Percentiles rank a stretch among this genome's conserved stretches.
phyloP scores from a whole-genome alignment of 306 rosid species.

The Cicer bijugum region DNA sequence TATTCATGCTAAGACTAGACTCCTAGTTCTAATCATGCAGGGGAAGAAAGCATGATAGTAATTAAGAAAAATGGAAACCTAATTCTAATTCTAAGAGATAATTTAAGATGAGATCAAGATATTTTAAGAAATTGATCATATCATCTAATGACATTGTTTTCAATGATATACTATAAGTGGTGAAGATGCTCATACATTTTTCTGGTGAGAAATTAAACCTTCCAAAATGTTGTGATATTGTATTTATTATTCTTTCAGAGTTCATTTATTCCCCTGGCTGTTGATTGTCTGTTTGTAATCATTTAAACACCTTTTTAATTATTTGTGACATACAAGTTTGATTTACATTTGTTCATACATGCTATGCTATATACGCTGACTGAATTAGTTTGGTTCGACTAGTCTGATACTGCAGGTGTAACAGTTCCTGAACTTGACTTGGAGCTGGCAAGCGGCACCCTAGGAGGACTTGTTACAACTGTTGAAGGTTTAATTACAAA shows the following conservation, averaged over 20 bases:
- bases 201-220: constrained; percentile 26
- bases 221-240: constrained; percentile 14
- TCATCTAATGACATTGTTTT: neutral
- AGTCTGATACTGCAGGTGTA: constrained; percentile 64
- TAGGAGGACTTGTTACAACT: constrained; percentile 63
- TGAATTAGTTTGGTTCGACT: constrained; percentile 22
- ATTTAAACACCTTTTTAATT: neutral
- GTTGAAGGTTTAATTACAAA: constrained; percentile 77
- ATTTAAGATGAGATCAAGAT: neutral
- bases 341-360: constrained; percentile 1
- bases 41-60: neutral
- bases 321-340: neutral
- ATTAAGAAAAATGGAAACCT: neutral
- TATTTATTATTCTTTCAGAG: neutral
- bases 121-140: neutral
- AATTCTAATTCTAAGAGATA: neutral
- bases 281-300: constrained; percentile 16
- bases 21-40: neutral
- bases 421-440: constrained; percentile 72
- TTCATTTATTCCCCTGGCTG: neutral
- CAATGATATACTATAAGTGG: neutral
- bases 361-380: constrained; percentile 3
- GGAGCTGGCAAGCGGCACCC: constrained; percentile 72
- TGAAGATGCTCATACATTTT: constrained; percentile 17
- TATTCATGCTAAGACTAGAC: neutral